Percentiles rank a stretch among this genome's conserved stretches.
phyloP scores from a whole-genome alignment of 2,329 filamentous ascomycete species.

The Claviceps monticola region DNA sequence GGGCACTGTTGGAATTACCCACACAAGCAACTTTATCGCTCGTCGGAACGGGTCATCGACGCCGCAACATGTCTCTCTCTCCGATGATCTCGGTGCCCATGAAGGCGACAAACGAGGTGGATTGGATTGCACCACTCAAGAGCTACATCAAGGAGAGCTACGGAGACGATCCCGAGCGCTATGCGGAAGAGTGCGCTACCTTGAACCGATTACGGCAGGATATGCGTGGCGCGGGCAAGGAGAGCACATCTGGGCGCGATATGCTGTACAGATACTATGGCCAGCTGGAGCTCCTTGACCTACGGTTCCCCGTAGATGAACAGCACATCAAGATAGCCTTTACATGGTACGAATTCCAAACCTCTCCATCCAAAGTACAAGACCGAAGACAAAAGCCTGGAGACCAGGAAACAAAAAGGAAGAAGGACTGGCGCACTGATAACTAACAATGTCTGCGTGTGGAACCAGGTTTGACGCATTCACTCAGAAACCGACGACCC shows the following conservation, averaged over 20 bases:
- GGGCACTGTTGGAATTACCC: not conserved
- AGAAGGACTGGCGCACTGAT: no score
- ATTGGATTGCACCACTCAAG: slow-evolving; percentile 90
- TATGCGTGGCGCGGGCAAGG: slow-evolving; percentile 93
- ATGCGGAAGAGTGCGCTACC: slow-evolving; percentile 87
- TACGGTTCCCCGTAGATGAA: slow-evolving; percentile 94
- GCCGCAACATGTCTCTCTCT: slow-evolving; percentile 57
- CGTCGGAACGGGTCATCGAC: not conserved
- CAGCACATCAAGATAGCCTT: slow-evolving; percentile 99
- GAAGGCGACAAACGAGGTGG: slow-evolving; percentile 92
- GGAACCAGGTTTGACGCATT: slow-evolving; percentile 87
- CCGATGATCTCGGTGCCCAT: slow-evolving; percentile 93
- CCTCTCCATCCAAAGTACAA: not conserved
- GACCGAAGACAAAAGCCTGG: no score
- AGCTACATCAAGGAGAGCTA: slow-evolving; percentile 86
- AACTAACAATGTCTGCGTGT: not conserved
- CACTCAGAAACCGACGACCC: slow-evolving; percentile 91
- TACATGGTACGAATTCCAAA: slow-evolving; percentile 55
- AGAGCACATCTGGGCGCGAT: slow-evolving; percentile 86
- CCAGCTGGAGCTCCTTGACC: slow-evolving; percentile 84
- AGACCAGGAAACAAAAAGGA: not conserved
- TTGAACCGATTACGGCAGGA: slow-evolving; percentile 93
- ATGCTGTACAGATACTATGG: slow-evolving; percentile 95
- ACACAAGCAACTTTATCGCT: not conserved
- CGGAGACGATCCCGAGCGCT: slow-evolving; percentile 91